phyloP scores from a whole-genome alignment of 2,329 filamentous ascomycete genomes.

The Aspergillus sp. region DNA sequence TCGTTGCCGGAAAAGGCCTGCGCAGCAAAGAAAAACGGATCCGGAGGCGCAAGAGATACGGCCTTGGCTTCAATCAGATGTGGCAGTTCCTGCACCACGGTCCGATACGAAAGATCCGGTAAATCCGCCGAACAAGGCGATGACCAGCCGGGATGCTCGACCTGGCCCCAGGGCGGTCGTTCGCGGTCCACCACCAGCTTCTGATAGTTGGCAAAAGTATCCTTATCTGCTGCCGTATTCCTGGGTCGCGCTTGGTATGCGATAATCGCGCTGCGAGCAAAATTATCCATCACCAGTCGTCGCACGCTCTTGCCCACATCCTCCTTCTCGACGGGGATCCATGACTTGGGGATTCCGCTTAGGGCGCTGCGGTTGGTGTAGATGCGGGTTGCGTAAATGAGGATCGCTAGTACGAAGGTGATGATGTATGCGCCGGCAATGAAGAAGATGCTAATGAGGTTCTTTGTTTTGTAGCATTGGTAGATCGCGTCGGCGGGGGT shows the following conservation, averaged over 20 bases:
- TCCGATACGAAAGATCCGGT: slow-evolving; percentile 75
- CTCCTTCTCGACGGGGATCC: slow-evolving; percentile 79
- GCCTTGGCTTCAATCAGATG: slow-evolving; percentile 90
- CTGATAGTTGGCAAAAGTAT: slow-evolving; percentile 22
- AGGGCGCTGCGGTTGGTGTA: slow-evolving; percentile 80
- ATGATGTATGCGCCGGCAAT: slow-evolving; percentile 71
- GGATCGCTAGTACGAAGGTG: slow-evolving; percentile 63
- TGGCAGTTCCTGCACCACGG: slow-evolving; percentile 77
- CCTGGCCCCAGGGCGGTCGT: slow-evolving; percentile 69
- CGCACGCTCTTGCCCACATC: slow-evolving; percentile 73
- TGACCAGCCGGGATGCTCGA: slow-evolving; percentile 85
- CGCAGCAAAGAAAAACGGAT: slow-evolving; percentile 39
- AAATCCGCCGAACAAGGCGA: slow-evolving; percentile 71
- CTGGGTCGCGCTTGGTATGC: slow-evolving; percentile 73
- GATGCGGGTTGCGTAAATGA: slow-evolving; percentile 78
- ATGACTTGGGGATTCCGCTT: slow-evolving; percentile 77
- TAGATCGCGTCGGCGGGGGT: slow-evolving; percentile 77
- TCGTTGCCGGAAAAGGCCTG: slow-evolving; percentile 31
- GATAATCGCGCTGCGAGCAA: slow-evolving; percentile 73
- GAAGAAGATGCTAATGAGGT: slow-evolving; percentile 78
- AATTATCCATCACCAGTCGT: slow-evolving; percentile 66
- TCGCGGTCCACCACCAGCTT: slow-evolving; percentile 30
- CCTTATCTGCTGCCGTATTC: slow-evolving; percentile 45
- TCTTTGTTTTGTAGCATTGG: slow-evolving; percentile 63
- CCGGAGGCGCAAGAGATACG: slow-evolving; percentile 71